A percentile compares a stretch with the other conserved stretches of the same genome.
Conservation (phyloP, 73 alveolate genomes). For the Tetrahymena borealis region DNA sequence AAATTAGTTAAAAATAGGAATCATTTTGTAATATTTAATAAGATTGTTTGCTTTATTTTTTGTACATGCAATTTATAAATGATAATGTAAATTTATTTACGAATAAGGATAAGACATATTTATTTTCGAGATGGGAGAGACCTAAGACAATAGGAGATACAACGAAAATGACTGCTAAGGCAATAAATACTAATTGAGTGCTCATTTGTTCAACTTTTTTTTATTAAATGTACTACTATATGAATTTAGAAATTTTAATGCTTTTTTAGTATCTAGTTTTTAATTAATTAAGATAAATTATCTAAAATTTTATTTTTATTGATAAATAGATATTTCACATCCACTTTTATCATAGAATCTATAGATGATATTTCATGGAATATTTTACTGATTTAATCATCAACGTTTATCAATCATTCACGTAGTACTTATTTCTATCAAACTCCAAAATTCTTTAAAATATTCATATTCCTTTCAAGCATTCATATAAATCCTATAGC, state of each 20-base stretch:
- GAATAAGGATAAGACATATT: neutral
- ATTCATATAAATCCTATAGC: too few relatives aligned
- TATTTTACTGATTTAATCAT: too few relatives aligned
- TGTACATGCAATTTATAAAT: neutral
- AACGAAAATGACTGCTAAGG: neutral
- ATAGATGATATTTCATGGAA: too few relatives aligned
- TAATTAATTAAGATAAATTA: neutral
- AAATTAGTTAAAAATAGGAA: too few relatives aligned
- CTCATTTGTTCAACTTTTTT: neutral
- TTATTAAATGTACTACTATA: neutral
- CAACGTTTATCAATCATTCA: too few relatives aligned
- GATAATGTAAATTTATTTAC: neutral
- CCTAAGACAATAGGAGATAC: neutral
- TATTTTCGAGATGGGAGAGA: neutral
- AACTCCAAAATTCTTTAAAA: too few relatives aligned
- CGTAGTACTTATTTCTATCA: too few relatives aligned
- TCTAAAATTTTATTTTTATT: neutral
- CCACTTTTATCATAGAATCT: too few relatives aligned
- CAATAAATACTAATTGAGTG: neutral
- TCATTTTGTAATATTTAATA: too few relatives aligned
- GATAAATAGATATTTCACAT: neutral
- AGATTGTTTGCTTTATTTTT: too few relatives aligned
- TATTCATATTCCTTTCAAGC: too few relatives aligned
- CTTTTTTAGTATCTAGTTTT: neutral
- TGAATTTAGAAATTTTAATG: neutral